phyloP scores from a whole-genome alignment of 768 basidiomycete genomes.

The Pleurotus citrinopileatus region DNA sequence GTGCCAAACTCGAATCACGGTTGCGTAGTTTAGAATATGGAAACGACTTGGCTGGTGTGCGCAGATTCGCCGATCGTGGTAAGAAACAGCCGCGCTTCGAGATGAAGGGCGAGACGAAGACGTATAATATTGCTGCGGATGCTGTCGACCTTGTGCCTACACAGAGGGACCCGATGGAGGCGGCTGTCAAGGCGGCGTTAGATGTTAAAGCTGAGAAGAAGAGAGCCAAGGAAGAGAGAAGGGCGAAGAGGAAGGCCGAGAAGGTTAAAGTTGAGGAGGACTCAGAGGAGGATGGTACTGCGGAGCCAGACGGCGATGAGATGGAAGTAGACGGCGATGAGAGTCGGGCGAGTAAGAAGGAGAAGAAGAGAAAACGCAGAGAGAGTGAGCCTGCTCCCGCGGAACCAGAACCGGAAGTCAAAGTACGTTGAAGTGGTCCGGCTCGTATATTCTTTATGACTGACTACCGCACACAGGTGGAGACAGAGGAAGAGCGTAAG shows the following conservation, averaged over 20 bases:
- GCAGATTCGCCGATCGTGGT: constrained; percentile 57
- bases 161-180: constrained; percentile 76
- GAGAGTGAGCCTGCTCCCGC: constrained; percentile 49
- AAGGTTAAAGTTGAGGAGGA: constrained; percentile 32
- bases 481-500: constrained; percentile 84
- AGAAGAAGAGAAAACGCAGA: constrained; percentile 40
- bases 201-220: constrained; percentile 90
- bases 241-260: constrained; percentile 65
- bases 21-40: constrained; percentile 86
- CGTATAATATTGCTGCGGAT: constrained; percentile 88
- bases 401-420: constrained; percentile 32
- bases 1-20: constrained; percentile 93
- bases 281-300: constrained; percentile 28
- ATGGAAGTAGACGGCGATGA: constrained; percentile 17
- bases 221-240: constrained; percentile 74
- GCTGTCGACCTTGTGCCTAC: constrained; percentile 81
- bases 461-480: constrained; percentile 36
- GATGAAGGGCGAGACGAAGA: constrained; percentile 73
- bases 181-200: constrained; percentile 68
- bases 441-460: constrained; percentile 6
- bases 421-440: constrained; percentile 32
- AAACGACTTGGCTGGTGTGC: constrained; percentile 67
- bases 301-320: constrained; percentile 28
- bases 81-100: constrained; percentile 80
- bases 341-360: constrained; percentile 27